Evolutionary conservation across 2,329 filamentous ascomycete genomes (phyloP).

Genomic region (Myriosclerotinia scirpicola): DNA sequence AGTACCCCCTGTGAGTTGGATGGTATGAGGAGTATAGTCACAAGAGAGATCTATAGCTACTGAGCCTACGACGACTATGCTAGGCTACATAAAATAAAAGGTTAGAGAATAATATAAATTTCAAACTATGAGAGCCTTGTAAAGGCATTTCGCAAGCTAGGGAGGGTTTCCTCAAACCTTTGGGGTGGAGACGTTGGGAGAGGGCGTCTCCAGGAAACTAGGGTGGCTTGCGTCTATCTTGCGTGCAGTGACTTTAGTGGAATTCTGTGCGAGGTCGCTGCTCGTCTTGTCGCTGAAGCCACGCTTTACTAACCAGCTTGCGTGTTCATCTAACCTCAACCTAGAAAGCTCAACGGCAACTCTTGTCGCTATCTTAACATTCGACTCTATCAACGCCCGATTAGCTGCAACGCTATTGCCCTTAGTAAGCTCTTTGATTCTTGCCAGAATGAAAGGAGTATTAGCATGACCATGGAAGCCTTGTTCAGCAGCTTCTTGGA

Average conservation of each 20-base stretch:
- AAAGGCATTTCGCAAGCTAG: background rate
- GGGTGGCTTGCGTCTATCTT: slow-evolving; percentile 2
- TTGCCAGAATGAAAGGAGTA: slow-evolving; percentile 66
- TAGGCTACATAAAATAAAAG: slow-evolving; percentile 2
- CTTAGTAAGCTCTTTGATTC: slow-evolving; percentile 67
- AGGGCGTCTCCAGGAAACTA: background rate
- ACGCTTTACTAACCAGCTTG: slow-evolving; percentile 8
- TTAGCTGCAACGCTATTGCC: slow-evolving; percentile 64
- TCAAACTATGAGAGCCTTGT: background rate
- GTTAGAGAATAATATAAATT: background rate
- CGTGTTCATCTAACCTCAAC: slow-evolving; percentile 9
- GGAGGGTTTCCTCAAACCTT: slow-evolving; percentile 15
- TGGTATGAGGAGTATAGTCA: slow-evolving; percentile 56
- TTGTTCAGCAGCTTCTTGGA: slow-evolving; percentile 53
- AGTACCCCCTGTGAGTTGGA: slow-evolving; percentile 42
- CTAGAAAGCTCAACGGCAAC: slow-evolving; percentile 55
- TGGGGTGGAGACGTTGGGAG: background rate
- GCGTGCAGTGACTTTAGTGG: background rate
- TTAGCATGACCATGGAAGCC: slow-evolving; percentile 63
- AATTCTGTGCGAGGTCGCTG: background rate
- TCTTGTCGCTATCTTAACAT: slow-evolving; percentile 63
- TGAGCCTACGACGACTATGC: slow-evolving; percentile 87
- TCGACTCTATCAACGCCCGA: slow-evolving; percentile 63
- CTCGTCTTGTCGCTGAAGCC: background rate
- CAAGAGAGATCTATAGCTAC: slow-evolving; percentile 86